A percentile compares a stretch with the other conserved stretches of the same genome.
Conservation (phyloP, 2,329 filamentous ascomycete species). For the Claviceps sp. region DNA sequence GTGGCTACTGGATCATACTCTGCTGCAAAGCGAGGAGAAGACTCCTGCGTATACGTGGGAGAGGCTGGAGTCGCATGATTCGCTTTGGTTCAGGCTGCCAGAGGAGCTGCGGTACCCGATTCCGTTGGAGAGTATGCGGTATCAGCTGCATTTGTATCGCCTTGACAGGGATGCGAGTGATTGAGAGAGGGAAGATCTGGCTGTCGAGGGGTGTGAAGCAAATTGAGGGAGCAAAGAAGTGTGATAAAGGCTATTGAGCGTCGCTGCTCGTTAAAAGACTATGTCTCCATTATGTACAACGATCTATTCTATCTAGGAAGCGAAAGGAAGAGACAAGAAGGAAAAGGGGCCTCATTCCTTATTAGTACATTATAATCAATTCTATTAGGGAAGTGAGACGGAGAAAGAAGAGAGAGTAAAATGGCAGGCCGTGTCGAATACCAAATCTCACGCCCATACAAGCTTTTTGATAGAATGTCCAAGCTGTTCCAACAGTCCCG, state of each 20-base stretch:
- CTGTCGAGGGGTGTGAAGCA: background rate
- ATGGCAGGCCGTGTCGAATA: background rate
- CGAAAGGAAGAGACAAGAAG: too few species aligned
- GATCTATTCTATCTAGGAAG: too few species aligned
- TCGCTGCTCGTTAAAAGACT: background rate
- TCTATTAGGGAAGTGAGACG: background rate
- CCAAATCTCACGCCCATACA: constrained; percentile 55
- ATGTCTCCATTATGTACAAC: background rate
- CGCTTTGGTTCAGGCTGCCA: constrained; percentile 69
- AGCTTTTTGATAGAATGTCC: constrained; percentile 87
- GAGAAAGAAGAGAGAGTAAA: background rate
- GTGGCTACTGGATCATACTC: constrained; percentile 75
- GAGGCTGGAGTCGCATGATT: constrained; percentile 62
- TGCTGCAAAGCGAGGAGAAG: constrained; percentile 36
- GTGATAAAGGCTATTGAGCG: background rate
- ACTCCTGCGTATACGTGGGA: constrained; percentile 45
- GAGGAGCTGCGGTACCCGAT: constrained; percentile 64
- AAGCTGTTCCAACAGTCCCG: constrained; percentile 72
- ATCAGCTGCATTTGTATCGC: constrained; percentile 76
- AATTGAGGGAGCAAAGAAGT: background rate
- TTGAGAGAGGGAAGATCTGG: background rate
- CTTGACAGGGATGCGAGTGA: constrained; percentile 7
- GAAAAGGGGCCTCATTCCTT: background rate
- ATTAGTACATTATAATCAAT: background rate
- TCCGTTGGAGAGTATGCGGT: constrained; percentile 84